Base-by-base conservation (phyloP, 2,329 filamentous ascomycete species). In the Didymella pinodella region DNA sequence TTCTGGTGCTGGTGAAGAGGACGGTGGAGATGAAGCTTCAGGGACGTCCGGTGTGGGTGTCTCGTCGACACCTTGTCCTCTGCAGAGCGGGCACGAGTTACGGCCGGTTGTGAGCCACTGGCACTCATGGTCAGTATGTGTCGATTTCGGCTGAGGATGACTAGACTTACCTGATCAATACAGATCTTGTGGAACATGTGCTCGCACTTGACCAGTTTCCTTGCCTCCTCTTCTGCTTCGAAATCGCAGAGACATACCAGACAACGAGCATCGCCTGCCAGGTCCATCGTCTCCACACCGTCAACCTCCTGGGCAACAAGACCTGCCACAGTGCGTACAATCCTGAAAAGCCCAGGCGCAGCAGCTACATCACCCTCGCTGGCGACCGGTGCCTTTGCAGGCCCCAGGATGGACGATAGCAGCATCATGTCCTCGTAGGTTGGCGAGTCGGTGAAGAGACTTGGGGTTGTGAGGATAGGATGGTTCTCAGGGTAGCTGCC, bases 371-470 rank as follows among this genome's bases (percentile, higher is more conserved):
- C 88, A 54, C 86, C 85, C 61, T 86, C 83, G 55, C 83, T 86
- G 18, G 88, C 88, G 49, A 90, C 88, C 3, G 88, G 88, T 2
- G 88, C 87, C 69, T 90, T 90, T 4, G 85, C 88, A 47, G 88
- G 88, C 1, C 88, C 88, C 16, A 90, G 78, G 11, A 90, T 80
- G 12, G 86, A 87, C 12, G 87, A 89, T 4, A 90, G 80, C 44
- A 90, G 78, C 71, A 90, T 84, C 88, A 90, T 90, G 65, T 90
- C 88, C 75, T 90, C 88, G 68, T 90, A 90, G 1, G 88, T 89
- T 2, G 88, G 88, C 50, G 88, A 87, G 75, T 90, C 88, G 18
- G 87, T 90, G 71, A 90, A 90, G 11, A 90, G 79, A 65, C 87
- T 89, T 12, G 88, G 88, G 20, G 88, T 89, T 7, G 87, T 88